These are phyloP conservation scores for Sarcodon sp. DNA, from an alignment of 768 basidiomycete species.

Conservation along the genomic window DNA sequence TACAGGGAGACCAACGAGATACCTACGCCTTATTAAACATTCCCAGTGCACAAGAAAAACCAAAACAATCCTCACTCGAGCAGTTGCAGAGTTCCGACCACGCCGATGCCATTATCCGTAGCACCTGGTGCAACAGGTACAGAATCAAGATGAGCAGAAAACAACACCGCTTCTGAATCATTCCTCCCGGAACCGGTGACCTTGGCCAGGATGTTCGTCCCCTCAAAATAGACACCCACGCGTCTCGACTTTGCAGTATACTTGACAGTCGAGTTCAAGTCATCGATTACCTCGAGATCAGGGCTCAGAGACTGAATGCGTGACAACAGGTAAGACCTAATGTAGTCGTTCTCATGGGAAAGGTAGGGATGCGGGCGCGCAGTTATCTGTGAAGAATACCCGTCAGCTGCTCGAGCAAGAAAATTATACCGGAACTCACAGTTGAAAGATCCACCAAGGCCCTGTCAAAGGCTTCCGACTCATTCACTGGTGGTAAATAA, in stretches of 20 bases:
- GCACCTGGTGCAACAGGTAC: conserved; percentile 65
- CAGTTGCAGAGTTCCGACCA: conserved; percentile 53
- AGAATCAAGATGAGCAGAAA: conserved; percentile 78
- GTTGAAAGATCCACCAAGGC: conserved; percentile 37
- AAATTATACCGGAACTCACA: conserved; percentile 19
- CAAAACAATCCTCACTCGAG: conserved; percentile 18
- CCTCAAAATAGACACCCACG: conserved; percentile 41
- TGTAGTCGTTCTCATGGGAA: conserved; percentile 63
- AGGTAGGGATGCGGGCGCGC: conserved; percentile 65
- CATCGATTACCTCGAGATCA: conserved; percentile 38
- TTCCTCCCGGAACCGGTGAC: conserved; percentile 37
- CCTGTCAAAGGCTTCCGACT: conserved; percentile 25
- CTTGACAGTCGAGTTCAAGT: conserved; percentile 34
- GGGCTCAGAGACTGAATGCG: conserved; percentile 36
- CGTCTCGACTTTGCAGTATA: conserved; percentile 13
- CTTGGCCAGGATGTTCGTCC: conserved; percentile 55
- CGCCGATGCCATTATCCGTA: conserved; percentile 71
- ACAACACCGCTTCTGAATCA: conserved; percentile 31
- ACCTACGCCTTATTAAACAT: neutral
- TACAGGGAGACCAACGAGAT: conserved; percentile 19
- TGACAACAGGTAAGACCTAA: conserved; percentile 44
- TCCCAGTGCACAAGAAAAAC: too few relatives aligned
- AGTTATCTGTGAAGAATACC: conserved; percentile 34
- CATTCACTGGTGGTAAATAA: conserved; percentile 25
- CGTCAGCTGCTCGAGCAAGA: neutral